Evolutionary conservation across 2,329 filamentous ascomycete species (phyloP), one percentile per base, ranked within the genome.

Genomic region (Penicillium sp.): DNA sequence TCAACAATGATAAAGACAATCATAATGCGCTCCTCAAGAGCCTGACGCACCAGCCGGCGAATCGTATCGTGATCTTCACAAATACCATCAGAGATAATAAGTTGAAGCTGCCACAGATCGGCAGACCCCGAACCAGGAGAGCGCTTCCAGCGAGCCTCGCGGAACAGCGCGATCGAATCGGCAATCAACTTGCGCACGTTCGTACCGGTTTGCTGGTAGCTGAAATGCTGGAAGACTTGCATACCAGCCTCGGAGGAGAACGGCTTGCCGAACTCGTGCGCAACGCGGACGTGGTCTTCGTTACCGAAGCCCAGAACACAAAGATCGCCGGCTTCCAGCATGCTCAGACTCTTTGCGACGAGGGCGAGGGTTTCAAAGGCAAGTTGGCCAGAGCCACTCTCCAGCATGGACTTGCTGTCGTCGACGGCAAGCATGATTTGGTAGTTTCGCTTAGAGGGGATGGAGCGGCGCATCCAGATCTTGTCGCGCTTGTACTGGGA

Each of bases 401-500:
- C 93, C 17, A 91, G 89, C 95, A 99, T 99, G 63, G 89, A 93
- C 77, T 91, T 91, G 72, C 90, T 94, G 81, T 99, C 95, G 77
- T 99, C 95, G 40, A 99, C 92, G 42, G 95, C 96, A 54, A 99
- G 89, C 82, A 99, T 88, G 77, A 99, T 96, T 79, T 99, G 96
- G 80, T 99, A 99, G 60, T 89, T 90, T 44, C 96, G 90, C 80
- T 98, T 98, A 40, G 90, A 94, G 1, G 96, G 96, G 54, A 97
- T 88, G 37, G 88, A 90, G 59, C 96, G 89, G 15, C 96, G 91
- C 90, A 99, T 96, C 95, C 95, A 99, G 79, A 99, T 99, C 84
- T 99, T 99, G 86, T 99, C 95, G 63, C 95, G 91, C 84, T 97
- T 98, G 85, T 97, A 99, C 75, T 91, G 90, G 0, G 93, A 98